These are phyloP conservation scores for Casaregolazyma lundiana DNA, from an alignment of 1,139 yeast species.

Conservation along the genomic window DNA sequence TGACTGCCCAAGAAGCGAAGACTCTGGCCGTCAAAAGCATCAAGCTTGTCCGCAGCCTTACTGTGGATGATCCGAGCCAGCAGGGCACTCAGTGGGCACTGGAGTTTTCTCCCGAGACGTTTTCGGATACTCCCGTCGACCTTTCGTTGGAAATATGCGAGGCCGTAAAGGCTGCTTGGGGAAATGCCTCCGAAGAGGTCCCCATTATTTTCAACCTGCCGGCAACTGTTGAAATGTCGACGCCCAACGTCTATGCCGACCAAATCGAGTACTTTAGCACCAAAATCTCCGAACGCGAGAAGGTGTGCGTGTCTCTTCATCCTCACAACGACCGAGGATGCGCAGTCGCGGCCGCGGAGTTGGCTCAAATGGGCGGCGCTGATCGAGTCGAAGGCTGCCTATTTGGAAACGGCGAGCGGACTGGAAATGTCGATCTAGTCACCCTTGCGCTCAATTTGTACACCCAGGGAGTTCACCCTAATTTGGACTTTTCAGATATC, in stretches of 20 bases:
- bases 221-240: conserved; percentile 95
- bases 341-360: conserved; percentile 96
- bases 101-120: conserved; percentile 94
- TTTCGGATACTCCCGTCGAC: conserved; percentile 82
- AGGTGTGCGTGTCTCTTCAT: conserved; percentile 83
- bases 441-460: conserved; percentile 89
- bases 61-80: conserved; percentile 80
- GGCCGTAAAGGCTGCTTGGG: conserved; percentile 95
- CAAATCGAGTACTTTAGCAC: conserved; percentile 88
- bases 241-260: conserved; percentile 94
- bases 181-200: conserved; percentile 60
- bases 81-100: conserved; percentile 77
- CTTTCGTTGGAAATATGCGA: conserved; percentile 84
- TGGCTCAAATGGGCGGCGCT: conserved; percentile 92
- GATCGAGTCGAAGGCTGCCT: conserved; percentile 97
- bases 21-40: conserved; percentile 81
- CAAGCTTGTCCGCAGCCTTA: conserved; percentile 69
- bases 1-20: conserved; percentile 74
- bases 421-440: conserved; percentile 94
- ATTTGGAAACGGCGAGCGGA: conserved; percentile 97
- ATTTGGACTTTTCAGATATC: conserved; percentile 82
- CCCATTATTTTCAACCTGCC: conserved; percentile 95
- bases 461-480: conserved; percentile 88
- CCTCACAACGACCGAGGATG: conserved; percentile 97
- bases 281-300: conserved; percentile 76